phyloP scores from a whole-genome alignment of 352 stramenopile species.

The Phytophthora syringae region DNA sequence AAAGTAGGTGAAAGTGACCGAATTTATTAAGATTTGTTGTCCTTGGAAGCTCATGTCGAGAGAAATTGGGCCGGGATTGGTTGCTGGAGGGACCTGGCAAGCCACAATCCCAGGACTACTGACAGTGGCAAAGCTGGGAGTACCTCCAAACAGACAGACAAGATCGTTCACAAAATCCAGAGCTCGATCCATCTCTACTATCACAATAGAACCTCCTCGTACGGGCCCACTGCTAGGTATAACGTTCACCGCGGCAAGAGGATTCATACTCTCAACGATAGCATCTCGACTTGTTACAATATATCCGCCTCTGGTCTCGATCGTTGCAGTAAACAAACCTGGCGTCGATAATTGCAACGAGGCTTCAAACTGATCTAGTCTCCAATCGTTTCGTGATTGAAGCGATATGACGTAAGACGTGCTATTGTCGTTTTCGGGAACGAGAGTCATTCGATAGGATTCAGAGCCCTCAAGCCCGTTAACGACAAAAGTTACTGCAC shows the following conservation, averaged over 20 bases:
- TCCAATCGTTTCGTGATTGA: not conserved
- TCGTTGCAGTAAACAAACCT: conserved; percentile 15
- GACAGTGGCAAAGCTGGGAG: conserved; percentile 4
- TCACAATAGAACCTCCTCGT: conserved; percentile 36
- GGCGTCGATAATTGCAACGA: not conserved
- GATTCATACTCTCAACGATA: conserved; percentile 3
- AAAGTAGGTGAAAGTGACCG: conserved; percentile 27
- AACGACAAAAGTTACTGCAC: not conserved
- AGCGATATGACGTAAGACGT: not conserved
- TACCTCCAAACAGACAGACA: conserved; percentile 35
- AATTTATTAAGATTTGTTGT: not conserved
- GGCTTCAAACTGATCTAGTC: not conserved
- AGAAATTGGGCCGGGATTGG: conserved; percentile 15
- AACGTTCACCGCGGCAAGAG: conserved; percentile 1
- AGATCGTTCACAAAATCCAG: conserved; percentile 18
- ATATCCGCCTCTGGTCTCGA: conserved; percentile 23
- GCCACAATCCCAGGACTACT: conserved; percentile 18
- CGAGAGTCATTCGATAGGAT: conserved; percentile 15
- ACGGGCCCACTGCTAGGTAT: conserved; percentile 28
- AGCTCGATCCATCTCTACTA: conserved; percentile 17
- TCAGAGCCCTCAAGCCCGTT: conserved; percentile 11
- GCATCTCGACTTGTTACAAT: not conserved
- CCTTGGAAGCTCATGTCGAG: conserved; percentile 32
- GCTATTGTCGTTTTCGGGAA: not conserved
- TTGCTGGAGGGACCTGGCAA: conserved; percentile 29